Conservation (phyloP, 2,329 filamentous ascomycete species). For the Aspergillus viridinutans region DNA sequence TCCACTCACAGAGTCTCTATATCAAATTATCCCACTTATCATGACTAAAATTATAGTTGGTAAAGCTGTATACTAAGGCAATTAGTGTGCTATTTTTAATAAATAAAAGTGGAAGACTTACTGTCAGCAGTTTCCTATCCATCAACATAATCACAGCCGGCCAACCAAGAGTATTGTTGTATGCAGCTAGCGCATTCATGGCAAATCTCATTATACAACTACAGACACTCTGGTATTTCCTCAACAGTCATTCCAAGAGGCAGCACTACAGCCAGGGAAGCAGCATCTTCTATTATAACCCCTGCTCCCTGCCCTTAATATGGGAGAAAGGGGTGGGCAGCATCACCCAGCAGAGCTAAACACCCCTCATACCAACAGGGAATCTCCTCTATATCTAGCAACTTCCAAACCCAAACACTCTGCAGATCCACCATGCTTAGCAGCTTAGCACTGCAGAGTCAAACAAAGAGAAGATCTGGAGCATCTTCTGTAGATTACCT, state of each 20-base stretch:
- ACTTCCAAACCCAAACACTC: conserved; percentile 51
- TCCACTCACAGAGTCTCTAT: conserved; percentile 43
- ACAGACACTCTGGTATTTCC: conserved; percentile 52
- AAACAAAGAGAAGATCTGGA: conserved; percentile 31
- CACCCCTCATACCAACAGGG: conserved; percentile 50
- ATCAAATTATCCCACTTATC: conserved; percentile 55
- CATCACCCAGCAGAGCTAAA: conserved; percentile 59
- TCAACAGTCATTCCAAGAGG: conserved; percentile 39
- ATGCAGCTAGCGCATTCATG: conserved; percentile 53
- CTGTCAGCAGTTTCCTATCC: background rate
- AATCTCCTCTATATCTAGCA: conserved; percentile 58
- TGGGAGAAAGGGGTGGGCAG: conserved; percentile 62
- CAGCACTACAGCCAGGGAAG: conserved; percentile 53
- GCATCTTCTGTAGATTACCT: conserved; percentile 6
- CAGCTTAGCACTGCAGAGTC: conserved; percentile 30
- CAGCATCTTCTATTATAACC: conserved; percentile 62
- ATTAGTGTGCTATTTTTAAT: conserved; percentile 1
- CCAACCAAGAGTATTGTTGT: conserved; percentile 46
- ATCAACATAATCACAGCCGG: conserved; percentile 36
- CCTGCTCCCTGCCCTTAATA: conserved; percentile 59
- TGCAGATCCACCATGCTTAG: conserved; percentile 35
- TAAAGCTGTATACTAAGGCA: conserved; percentile 37
- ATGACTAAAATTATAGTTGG: conserved; percentile 52
- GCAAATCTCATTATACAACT: conserved; percentile 55
- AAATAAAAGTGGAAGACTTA: background rate